Conservation (phyloP, 345 rosid genomes). For the Anastatica hierochuntica region DNA sequence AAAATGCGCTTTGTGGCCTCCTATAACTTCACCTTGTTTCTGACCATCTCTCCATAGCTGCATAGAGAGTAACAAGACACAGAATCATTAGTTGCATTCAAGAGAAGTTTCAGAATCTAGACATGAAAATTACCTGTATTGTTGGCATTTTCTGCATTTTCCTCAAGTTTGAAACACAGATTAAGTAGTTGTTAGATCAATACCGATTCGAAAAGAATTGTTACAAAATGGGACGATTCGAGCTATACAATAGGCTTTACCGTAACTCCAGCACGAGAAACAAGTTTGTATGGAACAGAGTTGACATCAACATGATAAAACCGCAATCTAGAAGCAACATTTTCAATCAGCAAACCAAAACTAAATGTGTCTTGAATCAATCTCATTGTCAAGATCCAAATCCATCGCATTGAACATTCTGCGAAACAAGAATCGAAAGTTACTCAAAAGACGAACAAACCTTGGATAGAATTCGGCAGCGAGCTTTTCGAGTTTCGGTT, state of each 20-base stretch:
- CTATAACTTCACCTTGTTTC: slow-evolving; percentile 76
- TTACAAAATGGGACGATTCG: not conserved
- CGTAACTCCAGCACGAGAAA: slow-evolving; percentile 70
- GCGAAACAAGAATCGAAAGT: no score
- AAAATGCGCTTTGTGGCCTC: slow-evolving; percentile 73
- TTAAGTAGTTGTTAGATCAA: not conserved
- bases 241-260: slow-evolving; percentile 43
- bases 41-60: slow-evolving; percentile 77
- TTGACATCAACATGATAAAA: slow-evolving; percentile 80
- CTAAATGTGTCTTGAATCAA: no score
- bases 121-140: slow-evolving; percentile 81
- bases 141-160: slow-evolving; percentile 81
- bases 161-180: not conserved
- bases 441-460: no score
- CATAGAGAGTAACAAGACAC: not conserved
- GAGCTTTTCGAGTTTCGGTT: no score
- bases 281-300: slow-evolving; percentile 65
- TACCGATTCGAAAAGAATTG: not conserved
- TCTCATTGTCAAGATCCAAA: no score
- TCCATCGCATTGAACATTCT: no score
- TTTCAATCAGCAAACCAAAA: no score
- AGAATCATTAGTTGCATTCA: not conserved
- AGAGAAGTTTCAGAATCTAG: not conserved
- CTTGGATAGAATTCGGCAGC: no score
- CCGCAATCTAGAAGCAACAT: slow-evolving; percentile 40